Conservation (phyloP, 208 protist species). For the Wallacemonas sp. region DNA sequence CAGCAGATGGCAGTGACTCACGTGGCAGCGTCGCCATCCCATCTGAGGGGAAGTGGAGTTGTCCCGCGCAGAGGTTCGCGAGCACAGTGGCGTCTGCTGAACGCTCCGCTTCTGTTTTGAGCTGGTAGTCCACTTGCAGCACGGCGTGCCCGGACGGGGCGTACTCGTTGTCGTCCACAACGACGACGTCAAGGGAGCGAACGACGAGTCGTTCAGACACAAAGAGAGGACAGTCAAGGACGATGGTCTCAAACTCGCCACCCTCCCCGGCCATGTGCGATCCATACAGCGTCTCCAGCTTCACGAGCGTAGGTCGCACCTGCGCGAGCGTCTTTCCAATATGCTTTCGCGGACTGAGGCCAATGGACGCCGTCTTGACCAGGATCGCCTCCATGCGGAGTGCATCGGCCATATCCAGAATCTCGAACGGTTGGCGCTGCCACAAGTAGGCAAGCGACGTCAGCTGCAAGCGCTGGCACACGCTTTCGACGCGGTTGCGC, state of each 20-base stretch:
- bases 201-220: conserved; percentile 34
- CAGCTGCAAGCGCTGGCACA: conserved; percentile 95
- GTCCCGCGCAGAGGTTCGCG: conserved; percentile 15
- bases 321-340: conserved; percentile 87
- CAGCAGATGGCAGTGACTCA: not conserved
- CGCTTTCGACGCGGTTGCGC: conserved; percentile 96
- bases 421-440: conserved; percentile 87
- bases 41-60: conserved; percentile 44
- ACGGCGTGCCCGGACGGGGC: conserved; percentile 62
- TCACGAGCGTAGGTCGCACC: conserved; percentile 64
- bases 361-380: conserved; percentile 96
- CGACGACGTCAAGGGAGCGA: conserved; percentile 39
- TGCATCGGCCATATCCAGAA: conserved; percentile 94
- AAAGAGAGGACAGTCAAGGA: conserved; percentile 96
- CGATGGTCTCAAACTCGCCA: conserved; percentile 99
- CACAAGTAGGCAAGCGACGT: conserved; percentile 96
- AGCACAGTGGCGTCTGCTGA: conserved; percentile 31
- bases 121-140: conserved; percentile 36
- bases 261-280: conserved; percentile 98
- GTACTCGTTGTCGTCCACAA: conserved; percentile 86
- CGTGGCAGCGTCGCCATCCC: conserved; percentile 23
- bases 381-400: conserved; percentile 90
- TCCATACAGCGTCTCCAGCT: conserved; percentile 57
- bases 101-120: conserved; percentile 55
- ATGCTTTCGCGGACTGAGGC: conserved; percentile 86